phyloP scores from a whole-genome alignment of 2,329 filamentous ascomycete genomes.

The Talaromyces sp. region DNA sequence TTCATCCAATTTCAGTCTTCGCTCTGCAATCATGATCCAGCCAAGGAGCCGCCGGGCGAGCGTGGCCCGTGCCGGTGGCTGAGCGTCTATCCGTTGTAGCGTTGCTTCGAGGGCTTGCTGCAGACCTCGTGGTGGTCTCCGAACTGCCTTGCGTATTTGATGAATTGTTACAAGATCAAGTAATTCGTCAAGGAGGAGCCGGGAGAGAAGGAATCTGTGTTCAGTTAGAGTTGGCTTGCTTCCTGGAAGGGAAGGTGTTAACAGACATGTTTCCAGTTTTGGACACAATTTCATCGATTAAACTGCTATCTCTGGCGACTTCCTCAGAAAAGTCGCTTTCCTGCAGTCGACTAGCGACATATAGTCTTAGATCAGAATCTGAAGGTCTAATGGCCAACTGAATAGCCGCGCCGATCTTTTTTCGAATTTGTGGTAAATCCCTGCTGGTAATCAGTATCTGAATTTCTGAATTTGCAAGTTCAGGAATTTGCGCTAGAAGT shows the following conservation, averaged over 20 bases:
- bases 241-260: not conserved
- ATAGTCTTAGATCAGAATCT: not conserved
- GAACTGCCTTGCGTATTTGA: not conserved
- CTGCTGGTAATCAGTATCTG: not conserved
- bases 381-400: not conserved
- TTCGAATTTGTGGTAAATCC: not conserved
- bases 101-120: not conserved
- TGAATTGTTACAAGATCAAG: not conserved
- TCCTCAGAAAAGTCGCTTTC: not conserved
- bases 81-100: not conserved
- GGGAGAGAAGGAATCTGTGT: not conserved
- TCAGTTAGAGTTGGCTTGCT: not conserved
- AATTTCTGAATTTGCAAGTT: not conserved
- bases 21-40: not conserved
- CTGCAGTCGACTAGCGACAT: not conserved
- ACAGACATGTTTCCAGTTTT: not conserved
- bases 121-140: not conserved
- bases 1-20: not conserved
- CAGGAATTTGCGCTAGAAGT: not conserved
- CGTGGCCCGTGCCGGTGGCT: not conserved
- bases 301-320: not conserved
- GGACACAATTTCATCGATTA: not conserved
- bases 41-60: not conserved
- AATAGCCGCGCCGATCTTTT: not conserved
- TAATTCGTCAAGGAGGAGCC: not conserved